Evolutionary conservation across 495 filamentous ascomycete species (phyloP).

Genomic region (Aspergillus heteromorphus): DNA sequence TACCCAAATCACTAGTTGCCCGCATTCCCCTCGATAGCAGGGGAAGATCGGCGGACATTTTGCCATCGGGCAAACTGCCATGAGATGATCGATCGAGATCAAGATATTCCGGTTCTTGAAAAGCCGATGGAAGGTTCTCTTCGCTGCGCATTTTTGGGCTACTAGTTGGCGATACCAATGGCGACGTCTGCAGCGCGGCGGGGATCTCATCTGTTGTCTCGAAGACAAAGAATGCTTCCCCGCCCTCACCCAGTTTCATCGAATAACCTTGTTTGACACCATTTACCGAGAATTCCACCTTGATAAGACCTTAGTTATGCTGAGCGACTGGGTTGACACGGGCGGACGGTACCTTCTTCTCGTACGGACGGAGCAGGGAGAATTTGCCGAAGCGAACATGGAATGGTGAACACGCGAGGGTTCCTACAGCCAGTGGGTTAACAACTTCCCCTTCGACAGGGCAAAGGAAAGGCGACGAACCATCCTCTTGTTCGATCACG

Average conservation of each 20-base stretch:
- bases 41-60: conserved; percentile 17
- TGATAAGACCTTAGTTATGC: conserved; percentile 16
- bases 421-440: conserved; percentile 36
- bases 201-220: conserved; percentile 88
- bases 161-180: conserved; percentile 76
- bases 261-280: conserved; percentile 83
- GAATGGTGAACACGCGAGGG: conserved; percentile 89
- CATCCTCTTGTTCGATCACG: conserved; percentile 96
- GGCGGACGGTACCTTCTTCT: conserved; percentile 71
- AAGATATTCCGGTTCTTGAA: conserved; percentile 80
- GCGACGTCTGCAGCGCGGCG: conserved; percentile 86
- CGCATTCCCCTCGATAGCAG: conserved; percentile 42
- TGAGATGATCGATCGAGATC: conserved; percentile 51
- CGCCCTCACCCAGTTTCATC: conserved; percentile 97
- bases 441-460: background rate
- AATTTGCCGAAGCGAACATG: conserved; percentile 99
- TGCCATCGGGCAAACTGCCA: conserved; percentile 11
- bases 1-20: conserved; percentile 49
- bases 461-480: conserved; percentile 30
- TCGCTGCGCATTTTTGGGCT: conserved; percentile 64
- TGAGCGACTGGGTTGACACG: background rate
- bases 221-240: conserved; percentile 98
- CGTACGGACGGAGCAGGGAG: conserved; percentile 86
- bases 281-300: conserved; percentile 95
- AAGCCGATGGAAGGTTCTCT: conserved; percentile 42